Base-by-base conservation (phyloP, 2,329 filamentous ascomycete species). In the Colletotrichum tofieldiae region DNA sequence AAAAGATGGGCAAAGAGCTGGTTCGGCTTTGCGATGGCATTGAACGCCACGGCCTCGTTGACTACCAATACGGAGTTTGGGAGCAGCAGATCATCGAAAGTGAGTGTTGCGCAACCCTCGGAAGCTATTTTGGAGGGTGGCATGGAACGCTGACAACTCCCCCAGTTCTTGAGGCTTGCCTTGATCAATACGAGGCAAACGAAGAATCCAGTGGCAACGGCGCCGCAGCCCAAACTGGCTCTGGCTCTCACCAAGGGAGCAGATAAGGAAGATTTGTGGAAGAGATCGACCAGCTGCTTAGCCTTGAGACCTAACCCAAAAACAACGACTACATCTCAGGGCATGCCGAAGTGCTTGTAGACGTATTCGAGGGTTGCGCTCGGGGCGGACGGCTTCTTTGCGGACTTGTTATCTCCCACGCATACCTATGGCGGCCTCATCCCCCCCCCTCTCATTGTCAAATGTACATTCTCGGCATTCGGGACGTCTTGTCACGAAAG, bases 51-150 rank as follows among this genome's bases (percentile, higher is more conserved):
- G 96, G 96, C n/a, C 85, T 99, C 59, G 94, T 99, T 14, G 96
- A 99, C 83, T 99, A 98, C 81, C 93, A 98, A 78, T 97, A 98
- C 84, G 96, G 96, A 11, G 94, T 98, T 35, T 97, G 94, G 90
- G 96, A 98, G 82, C 95, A 98, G 79, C 91, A 94, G 79, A 98
- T 98, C 77, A 90, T 96, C 76, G 89, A 90, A 71, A 88, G 95
- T 98, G 86, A 83, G 93, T 87, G 32, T 45, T 6, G 29, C 61
- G 39, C 39, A 45, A 29, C 20, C 49, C 47, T 52, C 14, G 41
- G 32, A n/a, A 26, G 47, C 26, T 55, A 45, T 26, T 23, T 9
- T n/a, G 18, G 16, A 16, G 26, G 37, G 16, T 7, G 29, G 8
- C 23, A 51, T 29, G 20, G 16, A 41, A 41, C 35, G 39, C 73